Conservation (phyloP, 1,284 basidiomycete species). For the Lentinus polychrous region DNA sequence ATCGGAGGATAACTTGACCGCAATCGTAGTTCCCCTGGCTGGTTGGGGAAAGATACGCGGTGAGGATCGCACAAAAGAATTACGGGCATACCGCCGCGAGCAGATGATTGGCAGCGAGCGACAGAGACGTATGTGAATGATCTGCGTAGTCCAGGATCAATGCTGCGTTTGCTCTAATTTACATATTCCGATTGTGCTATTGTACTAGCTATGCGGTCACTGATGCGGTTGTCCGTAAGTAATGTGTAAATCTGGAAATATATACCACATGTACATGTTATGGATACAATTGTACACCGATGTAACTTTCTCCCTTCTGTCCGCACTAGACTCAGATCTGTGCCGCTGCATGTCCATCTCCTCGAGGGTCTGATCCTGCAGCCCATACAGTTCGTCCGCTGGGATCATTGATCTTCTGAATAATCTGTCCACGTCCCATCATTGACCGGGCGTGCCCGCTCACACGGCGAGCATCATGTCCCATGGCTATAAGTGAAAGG, state of each 20-base stretch:
- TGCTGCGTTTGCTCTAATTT: background rate
- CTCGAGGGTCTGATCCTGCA: constrained; percentile 81
- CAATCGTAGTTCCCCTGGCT: constrained; percentile 85
- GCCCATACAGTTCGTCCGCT: constrained; percentile 77
- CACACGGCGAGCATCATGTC: constrained; percentile 71
- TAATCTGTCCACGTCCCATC: constrained; percentile 92
- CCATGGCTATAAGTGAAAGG: constrained; percentile 53
- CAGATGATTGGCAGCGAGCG: constrained; percentile 73
- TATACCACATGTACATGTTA: too few relatives aligned
- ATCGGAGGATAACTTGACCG: constrained; percentile 89
- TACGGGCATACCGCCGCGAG: constrained; percentile 72
- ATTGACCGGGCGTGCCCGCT: constrained; percentile 58
- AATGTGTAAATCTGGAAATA: too few relatives aligned
- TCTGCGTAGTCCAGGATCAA: constrained; percentile 2
- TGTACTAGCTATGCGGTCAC: too few relatives aligned
- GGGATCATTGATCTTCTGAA: constrained; percentile 67
- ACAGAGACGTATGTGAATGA: constrained; percentile 58
- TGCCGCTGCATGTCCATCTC: constrained; percentile 83
- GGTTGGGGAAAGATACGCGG: constrained; percentile 86
- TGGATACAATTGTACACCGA: too few relatives aligned
- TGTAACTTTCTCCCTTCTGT: background rate
- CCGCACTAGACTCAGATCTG: constrained; percentile 54
- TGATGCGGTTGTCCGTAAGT: too few relatives aligned
- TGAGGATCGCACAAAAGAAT: constrained; percentile 72
- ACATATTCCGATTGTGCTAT: too few relatives aligned